Percentiles rank a stretch among this genome's conserved stretches.
phyloP scores from a whole-genome alignment of 805 yeast genomes.

The Schizosaccharomyces lindneri region DNA sequence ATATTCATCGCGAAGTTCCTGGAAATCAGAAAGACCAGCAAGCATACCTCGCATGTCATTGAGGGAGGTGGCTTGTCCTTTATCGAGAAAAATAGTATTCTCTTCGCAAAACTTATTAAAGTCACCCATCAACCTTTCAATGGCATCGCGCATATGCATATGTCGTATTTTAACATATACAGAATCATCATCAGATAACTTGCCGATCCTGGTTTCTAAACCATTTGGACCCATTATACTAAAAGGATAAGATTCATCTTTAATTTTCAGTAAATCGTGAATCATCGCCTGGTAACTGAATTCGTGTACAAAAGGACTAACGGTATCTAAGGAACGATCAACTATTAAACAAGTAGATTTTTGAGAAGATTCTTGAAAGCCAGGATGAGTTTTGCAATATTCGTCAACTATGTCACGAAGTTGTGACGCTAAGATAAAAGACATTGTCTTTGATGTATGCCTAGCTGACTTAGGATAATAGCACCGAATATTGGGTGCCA shows the following conservation, averaged over 20 bases:
- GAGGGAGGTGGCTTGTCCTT: constrained; percentile 41
- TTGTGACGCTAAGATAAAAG: constrained; percentile 43
- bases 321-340: constrained; percentile 64
- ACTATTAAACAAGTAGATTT: constrained; percentile 48
- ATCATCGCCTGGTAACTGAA: constrained; percentile 83
- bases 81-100: constrained; percentile 33
- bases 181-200: constrained; percentile 34
- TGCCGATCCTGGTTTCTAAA: constrained; percentile 22
- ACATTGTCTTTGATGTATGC: constrained; percentile 32
- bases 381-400: constrained; percentile 42
- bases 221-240: constrained; percentile 12
- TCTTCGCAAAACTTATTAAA: constrained; percentile 42
- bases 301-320: constrained; percentile 70
- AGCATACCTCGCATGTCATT: constrained; percentile 54
- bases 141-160: constrained; percentile 49
- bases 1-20: constrained; percentile 15
- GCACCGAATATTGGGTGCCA: constrained; percentile 66
- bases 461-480: constrained; percentile 27
- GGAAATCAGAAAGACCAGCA: constrained; percentile 16
- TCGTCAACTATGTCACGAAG: constrained; percentile 51
- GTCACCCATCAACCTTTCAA: constrained; percentile 31
- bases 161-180: constrained; percentile 54
- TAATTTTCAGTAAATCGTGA: constrained; percentile 36
- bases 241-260: constrained; percentile 26
- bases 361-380: constrained; percentile 28